A percentile compares a stretch with the other conserved stretches of the same genome.
Evolutionary conservation across 2,329 filamentous ascomycete species (phyloP).

Genomic region (Cytospora paraplurivora): DNA sequence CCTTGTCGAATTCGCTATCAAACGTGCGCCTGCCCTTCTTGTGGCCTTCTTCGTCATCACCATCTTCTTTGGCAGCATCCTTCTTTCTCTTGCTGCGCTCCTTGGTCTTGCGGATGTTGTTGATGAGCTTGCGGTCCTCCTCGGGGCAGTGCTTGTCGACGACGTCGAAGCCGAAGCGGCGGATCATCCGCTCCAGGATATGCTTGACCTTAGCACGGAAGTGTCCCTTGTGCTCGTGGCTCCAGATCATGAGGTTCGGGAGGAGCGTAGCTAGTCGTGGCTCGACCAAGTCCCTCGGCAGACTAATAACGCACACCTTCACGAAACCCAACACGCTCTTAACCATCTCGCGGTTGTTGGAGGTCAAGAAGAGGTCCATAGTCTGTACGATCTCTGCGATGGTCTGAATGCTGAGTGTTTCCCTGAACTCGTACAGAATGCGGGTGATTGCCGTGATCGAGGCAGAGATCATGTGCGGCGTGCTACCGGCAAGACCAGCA

Average conservation of each 20-base stretch:
- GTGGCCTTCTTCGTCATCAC: slow-evolving; percentile 58
- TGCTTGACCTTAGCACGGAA: slow-evolving; percentile 98
- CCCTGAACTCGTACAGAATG: slow-evolving; percentile 90
- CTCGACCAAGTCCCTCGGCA: slow-evolving; percentile 77
- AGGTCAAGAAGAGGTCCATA: slow-evolving; percentile 93
- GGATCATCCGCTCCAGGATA: slow-evolving; percentile 91
- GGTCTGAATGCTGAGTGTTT: slow-evolving; percentile 66
- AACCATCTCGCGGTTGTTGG: slow-evolving; percentile 95
- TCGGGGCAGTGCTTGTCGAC: slow-evolving; percentile 83
- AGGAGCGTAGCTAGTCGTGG: slow-evolving; percentile 77
- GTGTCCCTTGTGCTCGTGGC: slow-evolving; percentile 96
- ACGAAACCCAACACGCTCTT: slow-evolving; percentile 93
- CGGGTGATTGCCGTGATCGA: slow-evolving; percentile 93
- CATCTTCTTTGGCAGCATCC: slow-evolving; percentile 63
- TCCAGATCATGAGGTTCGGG: slow-evolving; percentile 92
- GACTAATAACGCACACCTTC: slow-evolving; percentile 88
- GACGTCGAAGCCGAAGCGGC: slow-evolving; percentile 81
- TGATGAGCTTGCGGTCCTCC: slow-evolving; percentile 83
- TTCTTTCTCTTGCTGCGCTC: slow-evolving; percentile 91
- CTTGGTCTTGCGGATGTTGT: slow-evolving; percentile 93
- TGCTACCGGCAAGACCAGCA: slow-evolving; percentile 87
- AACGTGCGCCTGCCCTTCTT: slow-evolving; percentile 61
- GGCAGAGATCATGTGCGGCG: slow-evolving; percentile 96
- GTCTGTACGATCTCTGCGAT: slow-evolving; percentile 87
- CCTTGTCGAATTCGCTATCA: slow-evolving; percentile 92